Percentiles rank a stretch among this genome's conserved stretches.
These are phyloP conservation scores for Colletotrichum simmondsii DNA, from an alignment of 2,329 filamentous ascomycete genomes.

Conservation along the genomic window DNA sequence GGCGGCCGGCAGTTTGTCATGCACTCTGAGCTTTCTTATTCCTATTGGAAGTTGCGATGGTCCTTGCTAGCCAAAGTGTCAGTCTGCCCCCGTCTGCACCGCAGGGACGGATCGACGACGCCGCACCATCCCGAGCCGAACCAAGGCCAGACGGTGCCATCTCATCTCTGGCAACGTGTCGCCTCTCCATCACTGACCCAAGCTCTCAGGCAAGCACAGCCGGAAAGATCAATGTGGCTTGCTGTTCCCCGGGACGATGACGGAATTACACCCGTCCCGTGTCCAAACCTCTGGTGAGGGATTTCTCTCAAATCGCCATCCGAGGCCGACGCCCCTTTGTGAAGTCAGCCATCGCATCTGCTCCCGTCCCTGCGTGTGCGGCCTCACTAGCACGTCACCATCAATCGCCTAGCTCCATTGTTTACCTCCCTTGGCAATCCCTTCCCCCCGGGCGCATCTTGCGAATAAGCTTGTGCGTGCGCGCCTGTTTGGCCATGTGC, in stretches of 20 bases:
- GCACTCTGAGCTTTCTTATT: constrained; percentile 24
- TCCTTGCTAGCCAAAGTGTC: background rate
- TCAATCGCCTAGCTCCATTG: background rate
- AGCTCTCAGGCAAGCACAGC: background rate
- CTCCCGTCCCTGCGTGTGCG: constrained; percentile 6
- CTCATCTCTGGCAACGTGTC: constrained; percentile 22
- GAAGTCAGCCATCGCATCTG: background rate
- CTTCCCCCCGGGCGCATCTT: background rate
- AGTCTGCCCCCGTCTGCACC: background rate
- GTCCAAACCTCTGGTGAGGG: background rate
- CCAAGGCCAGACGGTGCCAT: constrained; percentile 14
- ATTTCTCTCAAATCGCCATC: background rate
- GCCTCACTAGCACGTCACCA: background rate
- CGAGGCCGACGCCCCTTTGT: background rate
- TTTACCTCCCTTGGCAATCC: background rate
- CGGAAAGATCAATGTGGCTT: background rate
- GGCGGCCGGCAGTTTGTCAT: constrained; percentile 21
- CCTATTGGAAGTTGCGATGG: constrained; percentile 13
- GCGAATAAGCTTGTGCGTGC: background rate
- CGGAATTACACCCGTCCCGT: background rate
- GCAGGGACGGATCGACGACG: constrained; percentile 2
- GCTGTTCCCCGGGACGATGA: background rate
- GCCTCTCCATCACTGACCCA: background rate
- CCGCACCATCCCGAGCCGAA: constrained; percentile 7
- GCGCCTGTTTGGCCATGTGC: background rate